A percentile compares a stretch with the other conserved stretches of the same genome.
These are phyloP conservation scores for Panaeolus cyanescens DNA, from an alignment of 768 basidiomycete species.

Conservation along the genomic window DNA sequence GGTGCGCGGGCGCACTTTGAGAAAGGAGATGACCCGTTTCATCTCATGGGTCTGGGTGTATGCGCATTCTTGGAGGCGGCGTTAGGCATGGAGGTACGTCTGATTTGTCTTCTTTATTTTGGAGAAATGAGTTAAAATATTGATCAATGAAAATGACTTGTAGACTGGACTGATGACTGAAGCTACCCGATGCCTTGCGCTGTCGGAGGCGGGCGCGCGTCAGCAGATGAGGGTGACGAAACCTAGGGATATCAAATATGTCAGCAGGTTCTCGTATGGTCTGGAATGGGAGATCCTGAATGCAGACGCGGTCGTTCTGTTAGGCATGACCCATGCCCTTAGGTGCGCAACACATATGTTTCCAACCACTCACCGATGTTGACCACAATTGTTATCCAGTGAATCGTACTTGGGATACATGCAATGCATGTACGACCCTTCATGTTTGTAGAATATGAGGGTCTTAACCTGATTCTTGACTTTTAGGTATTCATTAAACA, in stretches of 20 bases:
- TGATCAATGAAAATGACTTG: no score
- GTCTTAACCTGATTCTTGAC: neutral
- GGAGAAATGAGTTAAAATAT: neutral
- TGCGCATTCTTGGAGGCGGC: conserved; percentile 78
- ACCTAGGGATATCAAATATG: conserved; percentile 33
- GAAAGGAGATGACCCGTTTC: conserved; percentile 63
- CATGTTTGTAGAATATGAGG: neutral
- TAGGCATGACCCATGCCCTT: conserved; percentile 71
- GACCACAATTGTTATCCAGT: conserved; percentile 33
- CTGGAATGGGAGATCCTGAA: conserved; percentile 78
- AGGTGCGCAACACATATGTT: conserved; percentile 45
- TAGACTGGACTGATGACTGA: conserved; percentile 65
- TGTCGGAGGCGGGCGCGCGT: conserved; percentile 63
- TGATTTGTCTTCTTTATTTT: neutral
- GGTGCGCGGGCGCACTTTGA: conserved; percentile 54
- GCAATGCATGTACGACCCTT: conserved; percentile 64
- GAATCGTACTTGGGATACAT: conserved; percentile 81
- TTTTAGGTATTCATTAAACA: conserved; percentile 51
- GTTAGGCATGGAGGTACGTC: conserved; percentile 74
- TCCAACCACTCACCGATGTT: neutral
- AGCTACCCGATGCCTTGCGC: conserved; percentile 54
- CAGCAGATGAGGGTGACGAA: conserved; percentile 41
- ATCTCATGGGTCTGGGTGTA: conserved; percentile 70
- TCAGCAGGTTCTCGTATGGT: conserved; percentile 53
- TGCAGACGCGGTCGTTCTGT: conserved; percentile 70